phyloP scores from a whole-genome alignment of 2,329 filamentous ascomycete species.

The Fusarium verticillioides region DNA sequence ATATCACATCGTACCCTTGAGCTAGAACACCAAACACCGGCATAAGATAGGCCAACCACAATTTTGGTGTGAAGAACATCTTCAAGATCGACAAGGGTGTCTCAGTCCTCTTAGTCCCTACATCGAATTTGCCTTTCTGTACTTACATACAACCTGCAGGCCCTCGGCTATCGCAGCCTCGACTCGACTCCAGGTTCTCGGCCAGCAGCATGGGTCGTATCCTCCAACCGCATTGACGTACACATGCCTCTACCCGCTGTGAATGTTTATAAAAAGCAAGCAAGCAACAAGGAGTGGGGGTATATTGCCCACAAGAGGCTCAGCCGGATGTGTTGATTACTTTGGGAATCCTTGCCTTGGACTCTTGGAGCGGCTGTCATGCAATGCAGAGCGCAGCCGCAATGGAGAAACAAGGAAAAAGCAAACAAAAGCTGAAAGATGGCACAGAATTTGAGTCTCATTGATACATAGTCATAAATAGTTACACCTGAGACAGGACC shows the following conservation, averaged over 20 bases:
- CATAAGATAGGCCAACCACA: conserved; percentile 33
- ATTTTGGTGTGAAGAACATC: conserved; percentile 40
- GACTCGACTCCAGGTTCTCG: conserved; percentile 35
- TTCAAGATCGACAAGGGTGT: conserved; percentile 39
- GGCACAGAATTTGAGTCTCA: not conserved
- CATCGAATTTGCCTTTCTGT: not conserved
- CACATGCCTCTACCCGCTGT: conserved; percentile 24
- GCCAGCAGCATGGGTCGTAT: conserved; percentile 16
- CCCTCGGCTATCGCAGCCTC: conserved; percentile 41
- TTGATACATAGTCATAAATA: not conserved
- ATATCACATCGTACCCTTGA: not conserved
- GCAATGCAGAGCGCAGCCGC: conserved; percentile 39
- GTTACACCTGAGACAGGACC: not conserved
- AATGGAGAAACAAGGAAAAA: conserved; percentile 17
- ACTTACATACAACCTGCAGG: conserved; percentile 3
- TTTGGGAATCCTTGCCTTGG: conserved; percentile 29
- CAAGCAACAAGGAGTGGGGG: not conserved
- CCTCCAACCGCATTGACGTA: conserved; percentile 17
- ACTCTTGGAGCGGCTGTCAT: conserved; percentile 1
- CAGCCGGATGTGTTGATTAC: not conserved
- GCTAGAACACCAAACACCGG: not conserved
- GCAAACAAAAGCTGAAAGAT: conserved; percentile 21
- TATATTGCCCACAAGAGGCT: not conserved
- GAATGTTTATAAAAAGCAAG: conserved; percentile 11
- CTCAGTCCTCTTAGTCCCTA: conserved; percentile 11